A percentile compares a stretch with the other conserved stretches of the same genome.
Evolutionary conservation across 192 early-diverging fungal genomes (phyloP).

Genomic region (Chytriomyces sp.): DNA sequence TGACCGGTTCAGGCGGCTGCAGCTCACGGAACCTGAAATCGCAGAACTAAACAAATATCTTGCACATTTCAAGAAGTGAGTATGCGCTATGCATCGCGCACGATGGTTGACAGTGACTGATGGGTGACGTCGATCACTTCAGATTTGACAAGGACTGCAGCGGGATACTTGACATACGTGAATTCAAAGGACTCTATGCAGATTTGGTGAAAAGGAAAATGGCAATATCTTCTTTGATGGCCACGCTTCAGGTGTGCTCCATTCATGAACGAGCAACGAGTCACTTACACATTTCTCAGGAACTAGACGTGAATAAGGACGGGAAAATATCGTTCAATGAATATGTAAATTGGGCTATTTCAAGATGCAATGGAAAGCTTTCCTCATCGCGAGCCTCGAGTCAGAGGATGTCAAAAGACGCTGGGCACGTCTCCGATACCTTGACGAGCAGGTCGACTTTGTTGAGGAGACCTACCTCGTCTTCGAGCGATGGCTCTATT

Average conservation of each 20-base stretch:
- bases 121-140: not conserved
- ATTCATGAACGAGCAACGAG: constrained; percentile 9
- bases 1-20: constrained; percentile 33
- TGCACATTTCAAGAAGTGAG: constrained; percentile 38
- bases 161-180: constrained; percentile 40
- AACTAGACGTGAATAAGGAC: constrained; percentile 42
- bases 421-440: too few species aligned
- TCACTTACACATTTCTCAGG: constrained; percentile 35
- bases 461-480: too few species aligned
- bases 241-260: constrained; percentile 14
- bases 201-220: constrained; percentile 38
- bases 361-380: constrained; percentile 1
- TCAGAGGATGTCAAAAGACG: not conserved
- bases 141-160: constrained; percentile 42
- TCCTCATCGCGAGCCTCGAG: not conserved
- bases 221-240: constrained; percentile 16
- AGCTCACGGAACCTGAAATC: constrained; percentile 28
- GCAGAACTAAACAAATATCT: constrained; percentile 26
- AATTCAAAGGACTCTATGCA: constrained; percentile 41
- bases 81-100: too few species aligned
- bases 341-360: constrained; percentile 33
- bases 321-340: constrained; percentile 45
- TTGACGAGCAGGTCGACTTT: too few species aligned
- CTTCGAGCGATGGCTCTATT: too few species aligned
- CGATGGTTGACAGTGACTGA: not conserved